Evolutionary conservation across 768 basidiomycete species (phyloP).

Genomic region (Dioszegia hungarica): DNA sequence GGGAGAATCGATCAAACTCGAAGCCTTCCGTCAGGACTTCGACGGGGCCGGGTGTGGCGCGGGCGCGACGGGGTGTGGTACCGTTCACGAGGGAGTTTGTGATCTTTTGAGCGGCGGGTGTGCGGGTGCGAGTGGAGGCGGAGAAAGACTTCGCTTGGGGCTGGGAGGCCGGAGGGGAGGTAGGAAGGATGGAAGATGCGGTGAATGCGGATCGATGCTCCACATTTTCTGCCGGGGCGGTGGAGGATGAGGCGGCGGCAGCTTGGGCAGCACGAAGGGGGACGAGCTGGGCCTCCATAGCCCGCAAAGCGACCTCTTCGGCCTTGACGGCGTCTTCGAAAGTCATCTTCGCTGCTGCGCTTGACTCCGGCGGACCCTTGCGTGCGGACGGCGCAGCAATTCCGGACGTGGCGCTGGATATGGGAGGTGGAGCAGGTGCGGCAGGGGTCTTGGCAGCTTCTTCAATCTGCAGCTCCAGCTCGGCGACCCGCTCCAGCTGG

Average conservation of each 20-base stretch:
- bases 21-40: background rate
- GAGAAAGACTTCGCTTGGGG: too few relatives aligned
- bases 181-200: slow-evolving; percentile 2
- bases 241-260: background rate
- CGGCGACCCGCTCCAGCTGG: slow-evolving; percentile 29
- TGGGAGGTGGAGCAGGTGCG: background rate
- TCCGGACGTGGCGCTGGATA: too few relatives aligned
- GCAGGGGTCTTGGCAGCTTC: slow-evolving; percentile 16
- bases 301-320: slow-evolving; percentile 40
- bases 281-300: slow-evolving; percentile 31
- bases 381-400: background rate
- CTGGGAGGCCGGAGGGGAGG: background rate
- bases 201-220: background rate
- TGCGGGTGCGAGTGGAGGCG: background rate
- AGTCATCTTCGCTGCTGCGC: slow-evolving; percentile 9
- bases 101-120: slow-evolving; percentile 18
- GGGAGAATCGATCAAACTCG: background rate
- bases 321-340: slow-evolving; percentile 41
- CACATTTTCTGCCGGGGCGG: background rate
- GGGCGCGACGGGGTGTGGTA: slow-evolving; percentile 1
- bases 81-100: slow-evolving; percentile 35
- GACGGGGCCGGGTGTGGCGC: background rate
- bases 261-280: slow-evolving; percentile 15
- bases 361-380: background rate
- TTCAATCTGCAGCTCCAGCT: slow-evolving; percentile 37